Evolutionary conservation across 2,329 filamentous ascomycete species (phyloP), one percentile per base, ranked within the genome.

Genomic region (Monascus ruber): DNA sequence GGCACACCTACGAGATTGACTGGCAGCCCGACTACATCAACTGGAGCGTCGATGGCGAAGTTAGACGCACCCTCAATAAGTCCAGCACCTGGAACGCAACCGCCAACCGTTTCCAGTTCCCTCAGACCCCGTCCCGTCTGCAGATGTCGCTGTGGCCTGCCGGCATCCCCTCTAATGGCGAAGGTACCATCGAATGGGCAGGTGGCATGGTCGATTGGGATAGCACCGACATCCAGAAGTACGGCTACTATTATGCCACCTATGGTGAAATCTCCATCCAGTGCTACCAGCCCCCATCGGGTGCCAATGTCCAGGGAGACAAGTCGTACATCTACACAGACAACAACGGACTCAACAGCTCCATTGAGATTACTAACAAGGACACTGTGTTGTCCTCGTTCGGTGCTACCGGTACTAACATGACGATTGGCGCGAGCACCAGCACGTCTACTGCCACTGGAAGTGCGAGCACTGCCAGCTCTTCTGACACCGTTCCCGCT

Each of bases 111-210:
- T 98, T 81, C 73, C 71, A 83, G 53, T 98, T 76, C 70, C 91
- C 91, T 5, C 91, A 96, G 68, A 93, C 88, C 0, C 91, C 91
- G 4, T 68, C 88, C 10, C 85, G 89, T 51, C 76, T 98, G 38
- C 86, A 95, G 70, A 74, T 98, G 37, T 96, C 91, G 10, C 79
- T 98, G 55, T 98, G 91, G 91, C 91, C 91, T 32, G 91, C 85
- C 54, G 91, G 91, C 58, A 76, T 84, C 35, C 65, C 77, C 6
- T 73, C 72, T 56, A 95, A 95, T 62, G 82, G 76, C 32, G 58
- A 83, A 59, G 91, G 91, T 40, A 96, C 91, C 28, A 76, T 94
- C 48, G 72, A 80, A 39, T 98, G 91, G 91, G 85, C 89, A 11
- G 91, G 91, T 56, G 91, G 91, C 52, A 67, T 75, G 38, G 89